These are phyloP conservation scores for Chenopodium berlandieri DNA, from an alignment of 148 eudicot genomes.

Conservation along the genomic window DNA sequence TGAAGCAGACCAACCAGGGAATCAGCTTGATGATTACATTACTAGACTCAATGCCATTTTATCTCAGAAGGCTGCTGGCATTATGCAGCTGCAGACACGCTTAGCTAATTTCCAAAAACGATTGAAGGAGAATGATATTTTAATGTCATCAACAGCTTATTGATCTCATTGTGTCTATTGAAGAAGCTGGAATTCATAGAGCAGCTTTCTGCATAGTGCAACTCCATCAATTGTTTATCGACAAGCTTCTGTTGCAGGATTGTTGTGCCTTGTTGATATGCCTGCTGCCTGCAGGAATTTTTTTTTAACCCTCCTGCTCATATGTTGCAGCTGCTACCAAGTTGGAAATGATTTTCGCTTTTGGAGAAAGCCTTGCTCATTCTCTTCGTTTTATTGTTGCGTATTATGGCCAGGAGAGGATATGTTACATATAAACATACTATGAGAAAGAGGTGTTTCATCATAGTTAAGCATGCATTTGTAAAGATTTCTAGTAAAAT, in stretches of 20 bases:
- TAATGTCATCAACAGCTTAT: conserved; percentile 59
- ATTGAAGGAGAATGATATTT: conserved; percentile 77
- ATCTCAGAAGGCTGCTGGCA: conserved; percentile 89
- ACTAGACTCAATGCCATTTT: conserved; percentile 70
- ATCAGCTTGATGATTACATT: conserved; percentile 80
- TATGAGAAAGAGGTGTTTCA: neutral
- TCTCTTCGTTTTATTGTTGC: conserved; percentile 8
- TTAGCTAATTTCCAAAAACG: conserved; percentile 83
- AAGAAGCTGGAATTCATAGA: neutral
- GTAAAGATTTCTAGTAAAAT: conserved; percentile 14
- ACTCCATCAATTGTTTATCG: neutral
- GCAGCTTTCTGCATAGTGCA: neutral
- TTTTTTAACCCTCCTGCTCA: conserved; percentile 13
- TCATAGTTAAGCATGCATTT: conserved; percentile 9
- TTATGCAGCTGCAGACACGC: conserved; percentile 70
- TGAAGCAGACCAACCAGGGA: conserved; percentile 91
- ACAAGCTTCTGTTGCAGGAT: too few species aligned
- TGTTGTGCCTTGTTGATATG: neutral
- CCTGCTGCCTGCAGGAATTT: conserved; percentile 8
- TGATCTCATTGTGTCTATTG: conserved; percentile 20
- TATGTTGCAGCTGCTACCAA: conserved; percentile 1
- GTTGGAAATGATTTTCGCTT: neutral
- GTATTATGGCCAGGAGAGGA: conserved; percentile 8
- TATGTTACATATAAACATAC: neutral
- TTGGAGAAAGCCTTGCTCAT: conserved; percentile 12